phyloP scores from a whole-genome alignment of 495 filamentous ascomycete genomes.

The Alectoria sarmentosa region DNA sequence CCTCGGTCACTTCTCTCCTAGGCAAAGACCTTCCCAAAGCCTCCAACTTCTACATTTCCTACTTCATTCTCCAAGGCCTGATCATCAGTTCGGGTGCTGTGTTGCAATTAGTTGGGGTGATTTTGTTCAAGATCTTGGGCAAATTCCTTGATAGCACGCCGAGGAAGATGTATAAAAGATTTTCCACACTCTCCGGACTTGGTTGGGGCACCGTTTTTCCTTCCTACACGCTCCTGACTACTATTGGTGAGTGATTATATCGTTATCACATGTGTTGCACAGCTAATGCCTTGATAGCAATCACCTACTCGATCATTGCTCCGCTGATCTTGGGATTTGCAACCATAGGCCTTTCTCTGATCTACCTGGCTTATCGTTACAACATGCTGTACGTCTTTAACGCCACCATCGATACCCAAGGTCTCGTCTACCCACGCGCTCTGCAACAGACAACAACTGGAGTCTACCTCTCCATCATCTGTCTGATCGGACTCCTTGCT shows the following conservation, averaged over 20 bases:
- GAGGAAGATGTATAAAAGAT: slow-evolving; percentile 66
- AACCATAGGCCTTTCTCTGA: slow-evolving; percentile 71
- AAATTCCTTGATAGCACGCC: slow-evolving; percentile 64
- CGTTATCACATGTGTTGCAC: background rate
- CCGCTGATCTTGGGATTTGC: slow-evolving; percentile 86
- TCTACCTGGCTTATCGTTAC: slow-evolving; percentile 93
- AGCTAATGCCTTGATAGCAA: slow-evolving; percentile 39
- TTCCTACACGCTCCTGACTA: slow-evolving; percentile 72
- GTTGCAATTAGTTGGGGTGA: slow-evolving; percentile 69
- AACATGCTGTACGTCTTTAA: slow-evolving; percentile 91
- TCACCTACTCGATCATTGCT: slow-evolving; percentile 86
- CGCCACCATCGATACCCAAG: slow-evolving; percentile 80
- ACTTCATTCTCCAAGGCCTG: slow-evolving; percentile 89
- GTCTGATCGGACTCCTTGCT: slow-evolving; percentile 85
- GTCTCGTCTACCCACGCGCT: slow-evolving; percentile 78
- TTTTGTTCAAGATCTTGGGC: slow-evolving; percentile 72
- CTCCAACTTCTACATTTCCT: slow-evolving; percentile 92
- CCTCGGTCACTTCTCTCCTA: slow-evolving; percentile 53
- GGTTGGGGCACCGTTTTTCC: slow-evolving; percentile 90
- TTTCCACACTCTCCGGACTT: slow-evolving; percentile 54
- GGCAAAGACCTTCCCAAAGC: slow-evolving; percentile 68
- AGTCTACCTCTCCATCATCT: slow-evolving; percentile 76
- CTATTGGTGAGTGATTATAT: slow-evolving; percentile 50
- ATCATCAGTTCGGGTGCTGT: slow-evolving; percentile 70
- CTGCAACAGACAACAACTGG: slow-evolving; percentile 87